A percentile compares a stretch with the other conserved stretches of the same genome.
These are phyloP conservation scores for Auricularia sp. DNA, from an alignment of 768 basidiomycete species.

Conservation along the genomic window DNA sequence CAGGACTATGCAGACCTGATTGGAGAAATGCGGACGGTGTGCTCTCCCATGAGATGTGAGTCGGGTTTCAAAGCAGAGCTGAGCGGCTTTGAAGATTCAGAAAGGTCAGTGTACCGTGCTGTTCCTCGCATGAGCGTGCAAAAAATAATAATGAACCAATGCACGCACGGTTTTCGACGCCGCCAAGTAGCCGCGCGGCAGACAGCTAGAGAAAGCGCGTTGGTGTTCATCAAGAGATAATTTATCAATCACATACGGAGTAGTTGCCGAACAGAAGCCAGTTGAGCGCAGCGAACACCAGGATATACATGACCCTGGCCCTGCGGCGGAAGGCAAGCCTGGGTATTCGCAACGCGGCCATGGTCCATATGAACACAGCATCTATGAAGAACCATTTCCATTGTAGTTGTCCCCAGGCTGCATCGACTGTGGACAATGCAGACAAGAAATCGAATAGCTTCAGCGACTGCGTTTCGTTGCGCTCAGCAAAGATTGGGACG, in stretches of 20 bases:
- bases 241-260: constrained; percentile 9
- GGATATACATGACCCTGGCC: constrained; percentile 15
- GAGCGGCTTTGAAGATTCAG: constrained; percentile 17
- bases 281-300: constrained; percentile 17
- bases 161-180: not conserved
- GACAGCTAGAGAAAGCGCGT: not conserved
- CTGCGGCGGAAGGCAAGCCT: constrained; percentile 20
- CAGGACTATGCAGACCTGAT: constrained; percentile 36
- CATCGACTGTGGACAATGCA: constrained; percentile 38
- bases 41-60: constrained; percentile 50
- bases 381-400: constrained; percentile 28
- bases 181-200: not conserved
- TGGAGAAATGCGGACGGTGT: constrained; percentile 86
- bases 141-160: not conserved
- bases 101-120: not conserved
- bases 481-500: constrained; percentile 2
- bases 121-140: not conserved
- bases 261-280: constrained; percentile 21
- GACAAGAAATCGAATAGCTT: constrained; percentile 65
- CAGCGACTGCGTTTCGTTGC: constrained; percentile 43
- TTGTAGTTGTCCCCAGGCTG: constrained; percentile 60
- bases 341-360: constrained; percentile 28
- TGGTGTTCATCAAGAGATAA: not conserved
- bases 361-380: constrained; percentile 15
- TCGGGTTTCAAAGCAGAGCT: constrained; percentile 11